phyloP scores from a whole-genome alignment of 169 alveolate genomes.

The Cryptosporidium muris region DNA sequence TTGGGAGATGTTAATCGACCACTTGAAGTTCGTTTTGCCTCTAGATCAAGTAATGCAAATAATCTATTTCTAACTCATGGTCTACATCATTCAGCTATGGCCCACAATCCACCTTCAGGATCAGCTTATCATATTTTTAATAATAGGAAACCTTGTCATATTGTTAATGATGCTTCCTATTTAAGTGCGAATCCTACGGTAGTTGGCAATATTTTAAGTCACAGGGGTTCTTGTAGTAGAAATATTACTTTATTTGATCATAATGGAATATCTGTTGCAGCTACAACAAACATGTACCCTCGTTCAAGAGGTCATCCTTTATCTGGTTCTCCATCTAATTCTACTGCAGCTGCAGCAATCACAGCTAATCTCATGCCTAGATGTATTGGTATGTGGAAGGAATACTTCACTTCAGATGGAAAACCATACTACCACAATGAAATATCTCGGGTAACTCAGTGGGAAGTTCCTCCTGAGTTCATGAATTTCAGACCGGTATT shows the following conservation, averaged over 20 bases:
- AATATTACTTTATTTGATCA: constrained; percentile 38
- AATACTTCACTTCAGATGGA: constrained; percentile 85
- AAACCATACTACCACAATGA: constrained; percentile 85
- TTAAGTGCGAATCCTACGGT: constrained; percentile 15
- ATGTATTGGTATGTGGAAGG: constrained; percentile 86
- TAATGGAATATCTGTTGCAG: constrained; percentile 42
- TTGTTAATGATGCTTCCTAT: background rate
- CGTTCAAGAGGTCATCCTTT: constrained; percentile 36
- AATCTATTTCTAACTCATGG: constrained; percentile 25
- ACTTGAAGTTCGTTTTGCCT: constrained; percentile 88
- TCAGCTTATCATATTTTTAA: constrained; percentile 7
- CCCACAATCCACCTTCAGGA: background rate
- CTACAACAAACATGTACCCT: constrained; percentile 35
- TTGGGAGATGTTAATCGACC: constrained; percentile 86
- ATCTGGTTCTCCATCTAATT: constrained; percentile 4
- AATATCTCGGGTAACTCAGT: constrained; percentile 85
- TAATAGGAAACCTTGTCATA: background rate
- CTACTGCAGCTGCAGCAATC: constrained; percentile 70
- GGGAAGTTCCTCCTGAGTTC: constrained; percentile 91
- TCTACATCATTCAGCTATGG: background rate
- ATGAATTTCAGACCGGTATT: constrained; percentile 74
- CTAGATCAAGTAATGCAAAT: background rate
- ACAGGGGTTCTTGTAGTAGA: constrained; percentile 25
- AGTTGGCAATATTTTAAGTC: constrained; percentile 1
- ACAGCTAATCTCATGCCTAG: constrained; percentile 82